Evolutionary conservation across 768 basidiomycete species (phyloP).

Genomic region (Trichaptum fuscoviolaceum): DNA sequence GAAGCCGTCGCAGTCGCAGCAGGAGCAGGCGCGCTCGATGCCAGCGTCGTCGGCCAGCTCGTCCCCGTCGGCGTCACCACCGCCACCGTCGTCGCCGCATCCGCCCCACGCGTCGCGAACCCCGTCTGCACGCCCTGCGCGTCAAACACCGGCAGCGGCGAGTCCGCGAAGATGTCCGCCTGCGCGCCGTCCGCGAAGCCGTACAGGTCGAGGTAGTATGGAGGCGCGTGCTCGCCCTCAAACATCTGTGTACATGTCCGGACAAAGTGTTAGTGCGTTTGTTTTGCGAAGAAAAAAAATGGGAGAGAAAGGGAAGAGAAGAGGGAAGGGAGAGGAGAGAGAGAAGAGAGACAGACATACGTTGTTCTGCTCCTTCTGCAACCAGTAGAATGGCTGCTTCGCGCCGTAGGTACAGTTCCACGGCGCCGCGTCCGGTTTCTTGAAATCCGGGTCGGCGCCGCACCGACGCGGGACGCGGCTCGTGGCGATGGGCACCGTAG

Average conservation of each 20-base stretch:
- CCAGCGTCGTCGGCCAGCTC: constrained; percentile 1
- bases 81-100: neutral
- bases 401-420: constrained; percentile 72
- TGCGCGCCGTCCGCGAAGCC: constrained; percentile 71
- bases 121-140: neutral
- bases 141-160: constrained; percentile 1
- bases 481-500: constrained; percentile 45
- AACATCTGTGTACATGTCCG: constrained; percentile 49
- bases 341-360: constrained; percentile 33
- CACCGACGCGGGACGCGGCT: constrained; percentile 62
- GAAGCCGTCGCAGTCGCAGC: no score
- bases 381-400: constrained; percentile 67
- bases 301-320: no score
- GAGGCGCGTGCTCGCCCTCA: constrained; percentile 55
- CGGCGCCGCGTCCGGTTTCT: constrained; percentile 36
- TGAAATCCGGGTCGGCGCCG: constrained; percentile 48
- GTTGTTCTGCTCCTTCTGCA: constrained; percentile 56
- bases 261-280: no score
- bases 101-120: neutral
- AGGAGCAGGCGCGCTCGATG: neutral
- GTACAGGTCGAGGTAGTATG: constrained; percentile 64
- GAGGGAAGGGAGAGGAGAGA: no score
- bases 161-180: constrained; percentile 60
- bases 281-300: neutral
- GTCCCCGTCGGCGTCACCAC: neutral